phyloP scores from a whole-genome alignment of 2,329 filamentous ascomycete genomes.

The Bimuria novae-zelandiae region DNA sequence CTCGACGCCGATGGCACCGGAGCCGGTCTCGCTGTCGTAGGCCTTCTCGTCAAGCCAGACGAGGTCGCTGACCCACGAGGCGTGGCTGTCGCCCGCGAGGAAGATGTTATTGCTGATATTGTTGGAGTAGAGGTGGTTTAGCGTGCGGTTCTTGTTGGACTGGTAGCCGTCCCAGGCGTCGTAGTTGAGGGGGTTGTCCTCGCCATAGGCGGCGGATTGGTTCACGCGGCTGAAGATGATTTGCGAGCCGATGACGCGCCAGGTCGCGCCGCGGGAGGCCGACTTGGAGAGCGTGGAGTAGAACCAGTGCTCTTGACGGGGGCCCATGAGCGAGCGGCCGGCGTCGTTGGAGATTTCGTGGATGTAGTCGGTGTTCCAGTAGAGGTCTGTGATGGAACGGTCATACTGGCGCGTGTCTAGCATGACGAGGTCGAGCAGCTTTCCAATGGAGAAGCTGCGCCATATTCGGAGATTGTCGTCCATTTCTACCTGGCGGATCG shows the following conservation, averaged over 20 bases:
- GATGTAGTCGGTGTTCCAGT: conserved; percentile 66
- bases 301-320: conserved; percentile 72
- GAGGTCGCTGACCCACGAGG: conserved; percentile 60
- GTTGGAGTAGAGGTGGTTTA: conserved; percentile 68
- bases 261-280: conserved; percentile 67
- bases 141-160: conserved; percentile 72
- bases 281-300: conserved; percentile 58
- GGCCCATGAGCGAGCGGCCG: conserved; percentile 71
- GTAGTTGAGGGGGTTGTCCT: conserved; percentile 56
- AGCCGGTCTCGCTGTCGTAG: conserved; percentile 48
- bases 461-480: conserved; percentile 49
- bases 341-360: conserved; percentile 68
- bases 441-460: conserved; percentile 46
- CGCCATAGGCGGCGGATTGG: conserved; percentile 51
- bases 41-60: conserved; percentile 50
- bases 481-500: conserved; percentile 50
- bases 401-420: conserved; percentile 48
- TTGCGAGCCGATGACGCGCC: conserved; percentile 74
- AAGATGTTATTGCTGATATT: conserved; percentile 75
- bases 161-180: conserved; percentile 70
- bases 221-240: conserved; percentile 68
- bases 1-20: conserved; percentile 52
- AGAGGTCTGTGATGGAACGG: conserved; percentile 49
- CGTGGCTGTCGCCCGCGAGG: conserved; percentile 71
- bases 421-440: conserved; percentile 48